These are phyloP conservation scores for Bremia lactucae DNA, from an alignment of 352 stramenopile genomes.

Conservation along the genomic window DNA sequence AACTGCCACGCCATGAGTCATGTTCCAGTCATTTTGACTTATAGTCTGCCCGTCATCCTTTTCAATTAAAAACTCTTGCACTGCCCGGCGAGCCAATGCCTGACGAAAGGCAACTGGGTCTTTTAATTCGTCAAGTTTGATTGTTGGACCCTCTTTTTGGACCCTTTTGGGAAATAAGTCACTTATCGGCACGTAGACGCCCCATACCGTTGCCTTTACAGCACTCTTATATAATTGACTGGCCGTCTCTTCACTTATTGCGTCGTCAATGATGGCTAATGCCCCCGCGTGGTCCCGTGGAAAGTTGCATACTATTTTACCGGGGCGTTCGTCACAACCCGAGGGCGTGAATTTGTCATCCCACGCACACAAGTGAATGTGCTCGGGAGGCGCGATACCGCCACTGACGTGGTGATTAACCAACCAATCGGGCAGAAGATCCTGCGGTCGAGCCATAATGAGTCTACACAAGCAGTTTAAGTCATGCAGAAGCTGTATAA, in stretches of 20 bases:
- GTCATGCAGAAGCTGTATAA: too few relatives aligned
- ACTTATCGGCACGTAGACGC: conserved; percentile 39
- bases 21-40: conserved; percentile 22
- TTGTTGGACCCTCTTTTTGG: neutral
- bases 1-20: conserved; percentile 42
- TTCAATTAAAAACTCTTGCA: conserved; percentile 47
- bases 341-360: conserved; percentile 58
- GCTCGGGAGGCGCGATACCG: conserved; percentile 8
- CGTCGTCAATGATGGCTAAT: conserved; percentile 37
- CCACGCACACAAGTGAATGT: conserved; percentile 23
- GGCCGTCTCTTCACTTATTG: conserved; percentile 32
- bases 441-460: conserved; percentile 15
- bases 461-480: too few relatives aligned
- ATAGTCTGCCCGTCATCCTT: conserved; percentile 16
- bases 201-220: conserved; percentile 46
- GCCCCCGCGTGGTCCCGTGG: conserved; percentile 19
- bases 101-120: conserved; percentile 26
- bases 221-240: conserved; percentile 49
- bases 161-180: conserved; percentile 15
- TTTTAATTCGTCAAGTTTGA: conserved; percentile 7
- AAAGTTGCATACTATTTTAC: conserved; percentile 39
- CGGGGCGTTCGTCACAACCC: conserved; percentile 25
- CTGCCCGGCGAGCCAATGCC: conserved; percentile 27
- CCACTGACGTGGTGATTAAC: conserved; percentile 10
- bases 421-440: conserved; percentile 24